Evolutionary conservation across 257 asterid species (phyloP), one percentile per base, ranked within the genome.

Genomic region (Fraxinus quadrangulata): DNA sequence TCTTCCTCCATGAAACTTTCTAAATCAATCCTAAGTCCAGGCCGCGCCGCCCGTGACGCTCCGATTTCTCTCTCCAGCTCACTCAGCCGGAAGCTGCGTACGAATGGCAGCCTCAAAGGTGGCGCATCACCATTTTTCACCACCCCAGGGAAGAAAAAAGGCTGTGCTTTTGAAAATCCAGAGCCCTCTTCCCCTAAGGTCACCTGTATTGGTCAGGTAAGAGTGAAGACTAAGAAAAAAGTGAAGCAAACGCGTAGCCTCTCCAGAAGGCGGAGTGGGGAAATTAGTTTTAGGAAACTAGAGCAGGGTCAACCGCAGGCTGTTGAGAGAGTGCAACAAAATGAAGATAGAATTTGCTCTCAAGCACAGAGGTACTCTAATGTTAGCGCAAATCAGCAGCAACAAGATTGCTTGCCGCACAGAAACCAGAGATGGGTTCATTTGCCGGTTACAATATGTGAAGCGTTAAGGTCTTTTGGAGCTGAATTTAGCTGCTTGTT

Each of bases 111-210:
- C 73, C 71, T 93, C 56, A 95, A 92, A 34, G 94, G 90, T 9
- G 96, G 97, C 70, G 92, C 96, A 0, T 91, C 99, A 6, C 97
- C 98, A 2, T 88, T 92, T 75, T 83, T 89, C 80, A 79, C 93
- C 14, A 33, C 85, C 28, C 71, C 84, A n/a, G 88, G 87, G 8
- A 90, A 88, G 80, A 90, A 88, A 67, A 80, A 89, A n/a, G 96
- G 93, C n/a, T 81, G 93, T 39, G 89, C 77, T 0, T 91, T 87
- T 34, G 99, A 95, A 10, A 93, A 91, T 79, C 97, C 96, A 0
- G 99, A 93, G 67, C 99, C 98, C 0, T 88, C 99, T 80, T 95
- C 99, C 0, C 99, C 99, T 0, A 95, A 95, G 66, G 99, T 95
- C 7, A 95, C 99, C 17, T 95, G 98, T 83, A 95, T 95, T 45